These are phyloP conservation scores for Fraxinus americana DNA, from an alignment of 257 asterid species.

Conservation along the genomic window DNA sequence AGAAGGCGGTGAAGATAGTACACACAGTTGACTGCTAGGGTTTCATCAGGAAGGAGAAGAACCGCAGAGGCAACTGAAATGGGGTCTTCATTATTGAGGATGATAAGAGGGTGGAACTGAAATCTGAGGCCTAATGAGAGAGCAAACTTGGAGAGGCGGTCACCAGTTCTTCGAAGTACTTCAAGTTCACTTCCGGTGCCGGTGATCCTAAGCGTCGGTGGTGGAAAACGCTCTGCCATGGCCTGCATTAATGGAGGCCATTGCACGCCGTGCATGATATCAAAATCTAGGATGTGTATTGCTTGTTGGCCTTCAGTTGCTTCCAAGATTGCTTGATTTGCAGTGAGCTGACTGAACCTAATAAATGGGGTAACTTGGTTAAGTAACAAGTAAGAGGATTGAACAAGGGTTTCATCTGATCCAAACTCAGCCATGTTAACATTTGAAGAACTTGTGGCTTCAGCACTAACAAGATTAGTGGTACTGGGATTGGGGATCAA, in stretches of 20 bases:
- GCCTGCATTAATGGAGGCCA: conserved; percentile 99
- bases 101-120: conserved; percentile 74
- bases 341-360: conserved; percentile 85
- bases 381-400: conserved; percentile 72
- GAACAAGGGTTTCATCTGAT: conserved; percentile 48
- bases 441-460: not conserved
- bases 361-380: conserved; percentile 84
- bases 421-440: not conserved
- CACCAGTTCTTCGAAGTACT: conserved; percentile 77
- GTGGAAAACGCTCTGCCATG: conserved; percentile 70
- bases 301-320: conserved; percentile 65
- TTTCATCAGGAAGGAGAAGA: conserved; percentile 63
- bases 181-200: conserved; percentile 75
- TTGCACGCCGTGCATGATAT: conserved; percentile 95
- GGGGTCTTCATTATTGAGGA: conserved; percentile 46
- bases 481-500: not conserved
- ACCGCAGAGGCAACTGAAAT: conserved; percentile 37
- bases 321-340: conserved; percentile 89
- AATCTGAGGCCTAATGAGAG: conserved; percentile 77
- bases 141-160: conserved; percentile 80
- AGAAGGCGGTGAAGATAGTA: conserved; percentile 72
- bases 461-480: not conserved
- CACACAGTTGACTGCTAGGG: conserved; percentile 85
- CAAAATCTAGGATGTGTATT: conserved; percentile 86
- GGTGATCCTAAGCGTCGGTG: conserved; percentile 83